phyloP scores from a whole-genome alignment of 2,329 filamentous ascomycete species.

The Sporothrix globosa region DNA sequence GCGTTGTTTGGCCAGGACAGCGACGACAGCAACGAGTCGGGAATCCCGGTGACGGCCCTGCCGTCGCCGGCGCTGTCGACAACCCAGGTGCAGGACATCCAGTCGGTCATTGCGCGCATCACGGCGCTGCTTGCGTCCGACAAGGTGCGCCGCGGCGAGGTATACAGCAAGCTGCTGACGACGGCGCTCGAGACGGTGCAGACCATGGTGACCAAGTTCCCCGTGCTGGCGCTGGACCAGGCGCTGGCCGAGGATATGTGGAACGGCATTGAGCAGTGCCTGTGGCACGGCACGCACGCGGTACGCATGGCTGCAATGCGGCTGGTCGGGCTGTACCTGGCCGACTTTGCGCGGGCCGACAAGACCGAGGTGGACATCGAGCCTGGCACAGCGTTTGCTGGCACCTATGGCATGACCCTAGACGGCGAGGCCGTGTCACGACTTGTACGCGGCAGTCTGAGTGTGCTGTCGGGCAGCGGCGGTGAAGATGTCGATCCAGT shows the following conservation, averaged over 20 bases:
- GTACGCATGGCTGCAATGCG: constrained; percentile 78
- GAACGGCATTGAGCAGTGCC: constrained; percentile 66
- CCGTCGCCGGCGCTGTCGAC: constrained; percentile 41
- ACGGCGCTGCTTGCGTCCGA: constrained; percentile 56
- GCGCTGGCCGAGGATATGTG: constrained; percentile 63
- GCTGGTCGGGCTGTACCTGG: constrained; percentile 75
- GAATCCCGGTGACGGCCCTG: constrained; percentile 14
- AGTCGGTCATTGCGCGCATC: constrained; percentile 61
- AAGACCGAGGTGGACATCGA: background rate
- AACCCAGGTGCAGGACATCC: constrained; percentile 69
- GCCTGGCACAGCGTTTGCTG: constrained; percentile 40
- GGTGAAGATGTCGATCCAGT: constrained; percentile 65
- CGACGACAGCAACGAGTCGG: background rate
- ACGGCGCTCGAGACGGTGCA: constrained; percentile 71
- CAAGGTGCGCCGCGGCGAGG: constrained; percentile 59
- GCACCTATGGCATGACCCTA: constrained; percentile 72
- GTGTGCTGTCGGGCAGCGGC: constrained; percentile 59
- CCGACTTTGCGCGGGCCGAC: constrained; percentile 65
- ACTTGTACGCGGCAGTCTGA: constrained; percentile 55
- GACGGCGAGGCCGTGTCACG: constrained; percentile 65
- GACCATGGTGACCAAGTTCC: constrained; percentile 68
- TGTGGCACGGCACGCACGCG: constrained; percentile 71
- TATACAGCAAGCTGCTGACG: constrained; percentile 62
- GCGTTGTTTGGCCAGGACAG: constrained; percentile 55
- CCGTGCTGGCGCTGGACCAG: constrained; percentile 63